phyloP scores from a whole-genome alignment of 2,329 filamentous ascomycete species.

The Beauveria varroae region DNA sequence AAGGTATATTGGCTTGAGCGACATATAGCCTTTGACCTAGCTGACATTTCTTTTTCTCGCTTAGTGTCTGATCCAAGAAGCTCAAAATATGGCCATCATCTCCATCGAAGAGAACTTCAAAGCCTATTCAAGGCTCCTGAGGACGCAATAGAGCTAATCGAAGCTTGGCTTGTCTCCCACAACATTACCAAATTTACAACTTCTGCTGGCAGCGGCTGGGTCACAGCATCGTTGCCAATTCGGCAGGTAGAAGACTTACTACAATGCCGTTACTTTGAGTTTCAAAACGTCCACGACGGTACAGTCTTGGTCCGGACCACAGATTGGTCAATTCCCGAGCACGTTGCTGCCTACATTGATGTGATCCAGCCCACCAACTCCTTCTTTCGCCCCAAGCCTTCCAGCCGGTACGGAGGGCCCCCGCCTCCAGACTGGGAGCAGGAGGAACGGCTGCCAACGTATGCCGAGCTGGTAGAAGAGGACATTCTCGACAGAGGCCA shows the following conservation, averaged over 20 bases:
- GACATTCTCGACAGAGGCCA: conserved; percentile 5
- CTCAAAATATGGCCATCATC: neutral
- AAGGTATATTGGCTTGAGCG: neutral
- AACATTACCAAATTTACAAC: neutral
- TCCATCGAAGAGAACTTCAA: neutral
- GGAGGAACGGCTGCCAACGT: neutral
- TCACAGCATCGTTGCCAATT: neutral
- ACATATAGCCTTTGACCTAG: neutral
- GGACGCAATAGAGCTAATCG: neutral
- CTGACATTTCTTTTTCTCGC: neutral
- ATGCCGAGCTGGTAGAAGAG: conserved; percentile 4
- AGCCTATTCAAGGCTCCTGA: neutral
- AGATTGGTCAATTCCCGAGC: conserved; percentile 1
- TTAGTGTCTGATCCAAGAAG: conserved; percentile 3
- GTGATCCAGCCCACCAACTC: conserved; percentile 4
- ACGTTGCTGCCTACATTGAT: neutral
- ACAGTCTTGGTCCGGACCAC: neutral
- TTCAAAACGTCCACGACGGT: neutral
- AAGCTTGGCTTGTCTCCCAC: neutral
- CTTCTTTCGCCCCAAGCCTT: conserved; percentile 1
- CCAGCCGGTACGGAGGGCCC: conserved; percentile 5
- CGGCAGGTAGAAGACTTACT: conserved; percentile 2
- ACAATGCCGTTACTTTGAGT: conserved; percentile 8
- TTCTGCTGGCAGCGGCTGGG: neutral
- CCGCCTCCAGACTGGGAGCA: conserved; percentile 10